Evolutionary conservation across 495 filamentous ascomycete species (phyloP), one percentile per base, ranked within the genome.

Genomic region (Xylona heveae): DNA sequence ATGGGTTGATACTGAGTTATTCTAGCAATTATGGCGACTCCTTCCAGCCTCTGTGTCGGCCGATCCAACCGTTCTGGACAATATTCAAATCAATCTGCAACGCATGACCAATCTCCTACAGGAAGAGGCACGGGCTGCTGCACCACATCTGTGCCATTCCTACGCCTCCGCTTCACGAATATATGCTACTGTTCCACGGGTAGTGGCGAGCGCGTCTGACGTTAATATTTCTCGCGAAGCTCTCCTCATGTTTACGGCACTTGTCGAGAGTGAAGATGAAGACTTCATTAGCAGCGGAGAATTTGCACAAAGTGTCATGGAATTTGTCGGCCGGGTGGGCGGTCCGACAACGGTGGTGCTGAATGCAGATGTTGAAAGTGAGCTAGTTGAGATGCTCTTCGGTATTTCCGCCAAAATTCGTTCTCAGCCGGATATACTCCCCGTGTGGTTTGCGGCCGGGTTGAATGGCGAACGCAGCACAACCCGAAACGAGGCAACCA

Each of bases 251-350:
- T 93, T 92, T 53, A 76, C 75, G 26, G 80, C 77, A 5, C 61
- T 99, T 28, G 76, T 99, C 39, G 85, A 99, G 42, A 84, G 80
- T 47, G 85, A 94, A 49, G 82, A 93, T 47, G 84, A 93, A 42
- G 77, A 81, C 24, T 88, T 94, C 38, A 68, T 93, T 17, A 76
- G 82, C 39, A 81, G 75, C 41, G 64, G 77, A 19, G 58, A 63
- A 22, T 99, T 99, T 48, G 79, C 85, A 2, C 66, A 71, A 28
- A 75, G 77, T 38, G 48, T 95, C 40, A 83, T 91, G 38, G 74
- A 74, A 38, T 63, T 95, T 35, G 62, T 93, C 33, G 69, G 73
- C 33, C 57, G 61, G 23, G 73, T 78, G 19, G 62, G 66, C 2
- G 62, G 66, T 30, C 57, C 61, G 20, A 71, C 68, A 34, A 68